A percentile compares a stretch with the other conserved stretches of the same genome.
Conservation (phyloP, 495 filamentous ascomycete species). For the Copromyces sp. region DNA sequence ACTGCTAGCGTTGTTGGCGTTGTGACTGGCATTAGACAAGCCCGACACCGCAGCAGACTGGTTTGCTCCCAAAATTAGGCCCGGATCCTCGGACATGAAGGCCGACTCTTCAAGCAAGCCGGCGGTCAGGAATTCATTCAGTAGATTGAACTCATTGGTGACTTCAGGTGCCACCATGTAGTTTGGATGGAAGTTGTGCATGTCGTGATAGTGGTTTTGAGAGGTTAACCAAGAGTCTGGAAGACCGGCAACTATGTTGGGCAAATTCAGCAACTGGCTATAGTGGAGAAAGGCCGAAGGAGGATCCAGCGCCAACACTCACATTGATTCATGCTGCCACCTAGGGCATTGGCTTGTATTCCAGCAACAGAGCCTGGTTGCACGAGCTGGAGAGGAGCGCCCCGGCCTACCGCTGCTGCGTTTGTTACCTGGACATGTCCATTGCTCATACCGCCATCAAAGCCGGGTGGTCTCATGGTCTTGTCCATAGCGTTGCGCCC, state of each 20-base stretch:
- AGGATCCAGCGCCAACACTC: conserved; percentile 37
- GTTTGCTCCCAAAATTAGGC: conserved; percentile 26
- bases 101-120: conserved; percentile 73
- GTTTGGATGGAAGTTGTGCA: conserved; percentile 85
- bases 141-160: conserved; percentile 86
- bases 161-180: conserved; percentile 96
- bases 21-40: conserved; percentile 23
- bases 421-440: conserved; percentile 30
- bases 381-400: conserved; percentile 44
- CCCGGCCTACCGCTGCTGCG: conserved; percentile 30
- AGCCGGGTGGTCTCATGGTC: conserved; percentile 34
- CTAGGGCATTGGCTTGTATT: conserved; percentile 42
- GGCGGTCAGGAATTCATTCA: conserved; percentile 90
- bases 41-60: conserved; percentile 22
- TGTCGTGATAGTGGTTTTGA: conserved; percentile 81
- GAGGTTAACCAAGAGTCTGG: conserved; percentile 47
- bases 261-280: conserved; percentile 28
- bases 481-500: conserved; percentile 32
- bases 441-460: conserved; percentile 24
- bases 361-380: conserved; percentile 45
- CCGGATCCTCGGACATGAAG: conserved; percentile 50
- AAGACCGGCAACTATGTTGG: conserved; percentile 35
- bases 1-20: conserved; percentile 14
- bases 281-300: conserved; percentile 12
- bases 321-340: conserved; percentile 61